Evolutionary conservation across 2,329 filamentous ascomycete species (phyloP).

Genomic region (Xylariaceae sp.): DNA sequence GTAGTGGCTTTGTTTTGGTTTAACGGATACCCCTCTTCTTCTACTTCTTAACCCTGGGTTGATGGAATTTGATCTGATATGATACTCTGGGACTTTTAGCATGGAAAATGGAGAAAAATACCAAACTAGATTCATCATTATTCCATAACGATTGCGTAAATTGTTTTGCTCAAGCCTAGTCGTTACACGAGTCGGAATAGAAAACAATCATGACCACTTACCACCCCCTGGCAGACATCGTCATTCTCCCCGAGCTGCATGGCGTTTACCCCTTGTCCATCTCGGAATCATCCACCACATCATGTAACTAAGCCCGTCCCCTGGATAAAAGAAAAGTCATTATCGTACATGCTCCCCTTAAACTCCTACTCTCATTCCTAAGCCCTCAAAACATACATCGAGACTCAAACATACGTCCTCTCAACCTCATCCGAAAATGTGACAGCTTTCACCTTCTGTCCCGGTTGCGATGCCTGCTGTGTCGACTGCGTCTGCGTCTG

Average conservation of each 20-base stretch:
- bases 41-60: background rate
- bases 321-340: background rate
- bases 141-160: no score
- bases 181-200: no score
- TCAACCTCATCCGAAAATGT: conserved; percentile 13
- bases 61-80: background rate
- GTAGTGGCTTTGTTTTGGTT: background rate
- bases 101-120: background rate
- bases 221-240: no score
- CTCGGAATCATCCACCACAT: no score
- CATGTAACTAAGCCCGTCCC: background rate
- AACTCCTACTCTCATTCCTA: no score
- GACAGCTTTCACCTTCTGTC: conserved; percentile 5
- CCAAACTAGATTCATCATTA: no score
- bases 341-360: background rate
- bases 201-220: no score
- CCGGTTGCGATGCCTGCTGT: background rate
- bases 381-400: background rate
- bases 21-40: background rate
- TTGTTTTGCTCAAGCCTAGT: no score
- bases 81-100: background rate
- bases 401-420: background rate
- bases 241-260: no score
- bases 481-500: conserved; percentile 9
- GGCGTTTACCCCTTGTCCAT: no score